Evolutionary conservation across 1,284 basidiomycete species (phyloP).

Genomic region (Phaffia rhodozyma): DNA sequence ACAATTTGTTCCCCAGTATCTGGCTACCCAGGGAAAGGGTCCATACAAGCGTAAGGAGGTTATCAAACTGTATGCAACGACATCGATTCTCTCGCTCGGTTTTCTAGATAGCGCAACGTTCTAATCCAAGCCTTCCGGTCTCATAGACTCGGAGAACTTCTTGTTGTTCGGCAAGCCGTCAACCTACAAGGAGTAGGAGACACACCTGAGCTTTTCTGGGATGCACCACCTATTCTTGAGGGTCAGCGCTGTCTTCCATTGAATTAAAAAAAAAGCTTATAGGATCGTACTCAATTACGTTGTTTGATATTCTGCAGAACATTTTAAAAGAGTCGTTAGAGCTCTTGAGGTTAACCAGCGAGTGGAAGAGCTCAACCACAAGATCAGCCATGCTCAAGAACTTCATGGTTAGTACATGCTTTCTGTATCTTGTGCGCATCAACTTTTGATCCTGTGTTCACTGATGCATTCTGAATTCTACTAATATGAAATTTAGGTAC

Average conservation of each 20-base stretch:
- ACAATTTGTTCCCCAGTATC: slow-evolving; percentile 56
- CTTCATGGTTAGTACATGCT: slow-evolving; percentile 36
- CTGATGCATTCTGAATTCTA: not conserved
- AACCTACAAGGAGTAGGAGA: slow-evolving; percentile 71
- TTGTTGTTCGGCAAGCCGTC: slow-evolving; percentile 75
- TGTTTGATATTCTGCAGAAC: slow-evolving; percentile 39
- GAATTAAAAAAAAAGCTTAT: not conserved
- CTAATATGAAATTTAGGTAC: slow-evolving; percentile 40
- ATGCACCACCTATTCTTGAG: slow-evolving; percentile 67
- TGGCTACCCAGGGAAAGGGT: slow-evolving; percentile 65
- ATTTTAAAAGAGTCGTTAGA: slow-evolving; percentile 66
- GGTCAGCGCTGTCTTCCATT: slow-evolving; percentile 36
- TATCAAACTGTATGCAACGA: slow-evolving; percentile 50
- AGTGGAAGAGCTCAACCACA: slow-evolving; percentile 70
- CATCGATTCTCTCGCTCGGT: not conserved
- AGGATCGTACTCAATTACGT: not conserved
- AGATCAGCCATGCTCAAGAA: slow-evolving; percentile 85
- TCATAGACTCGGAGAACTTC: slow-evolving; percentile 53
- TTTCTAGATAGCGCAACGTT: not conserved
- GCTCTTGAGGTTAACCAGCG: slow-evolving; percentile 72
- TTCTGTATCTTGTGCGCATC: not conserved
- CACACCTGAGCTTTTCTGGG: slow-evolving; percentile 65
- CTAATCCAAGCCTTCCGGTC: not conserved
- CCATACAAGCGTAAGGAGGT: slow-evolving; percentile 63
- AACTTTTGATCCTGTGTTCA: slow-evolving; percentile 10